Conservation (phyloP, 176 grass and related monocot species). For the Ensete ventricosum region DNA sequence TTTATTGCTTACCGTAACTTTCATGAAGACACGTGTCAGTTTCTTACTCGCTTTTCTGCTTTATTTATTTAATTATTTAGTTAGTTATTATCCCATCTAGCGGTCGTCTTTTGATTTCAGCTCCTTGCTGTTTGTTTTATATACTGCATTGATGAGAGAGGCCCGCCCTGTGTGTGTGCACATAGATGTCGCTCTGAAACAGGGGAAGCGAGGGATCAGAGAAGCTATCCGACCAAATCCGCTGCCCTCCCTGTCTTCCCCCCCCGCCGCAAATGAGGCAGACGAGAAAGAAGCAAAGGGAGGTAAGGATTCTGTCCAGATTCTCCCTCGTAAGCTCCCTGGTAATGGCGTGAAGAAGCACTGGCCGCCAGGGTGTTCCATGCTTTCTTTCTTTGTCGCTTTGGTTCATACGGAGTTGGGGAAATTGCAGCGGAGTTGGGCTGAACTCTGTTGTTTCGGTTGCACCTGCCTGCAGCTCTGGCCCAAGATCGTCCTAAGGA, state of each 20-base stretch:
- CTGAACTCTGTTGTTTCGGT: slow-evolving; percentile 41
- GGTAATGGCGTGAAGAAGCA: neutral
- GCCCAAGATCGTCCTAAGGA: slow-evolving; percentile 69
- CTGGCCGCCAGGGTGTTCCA: neutral
- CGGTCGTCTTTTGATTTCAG: too few relatives aligned
- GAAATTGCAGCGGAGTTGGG: slow-evolving; percentile 26
- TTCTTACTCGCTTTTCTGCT: neutral
- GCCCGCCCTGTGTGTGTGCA: too few relatives aligned
- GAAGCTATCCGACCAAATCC: neutral
- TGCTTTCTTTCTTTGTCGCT: neutral
- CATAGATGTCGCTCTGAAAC: too few relatives aligned
- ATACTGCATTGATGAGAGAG: too few relatives aligned
- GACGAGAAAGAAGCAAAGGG: slow-evolving; percentile 47
- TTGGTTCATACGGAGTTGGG: neutral
- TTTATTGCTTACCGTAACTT: too few relatives aligned
- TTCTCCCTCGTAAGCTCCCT: too few relatives aligned
- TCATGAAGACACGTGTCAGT: neutral
- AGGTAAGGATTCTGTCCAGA: slow-evolving; percentile 17
- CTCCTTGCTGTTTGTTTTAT: too few relatives aligned
- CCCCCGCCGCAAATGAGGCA: slow-evolving; percentile 18
- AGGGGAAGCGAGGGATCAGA: too few relatives aligned
- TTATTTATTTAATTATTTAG: neutral
- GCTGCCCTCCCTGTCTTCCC: neutral
- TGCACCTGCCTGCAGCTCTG: slow-evolving; percentile 59
- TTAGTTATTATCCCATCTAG: too few relatives aligned